These are phyloP conservation scores for Hanseniaspora valbyensis DNA, from an alignment of 805 yeast genomes.

Conservation along the genomic window DNA sequence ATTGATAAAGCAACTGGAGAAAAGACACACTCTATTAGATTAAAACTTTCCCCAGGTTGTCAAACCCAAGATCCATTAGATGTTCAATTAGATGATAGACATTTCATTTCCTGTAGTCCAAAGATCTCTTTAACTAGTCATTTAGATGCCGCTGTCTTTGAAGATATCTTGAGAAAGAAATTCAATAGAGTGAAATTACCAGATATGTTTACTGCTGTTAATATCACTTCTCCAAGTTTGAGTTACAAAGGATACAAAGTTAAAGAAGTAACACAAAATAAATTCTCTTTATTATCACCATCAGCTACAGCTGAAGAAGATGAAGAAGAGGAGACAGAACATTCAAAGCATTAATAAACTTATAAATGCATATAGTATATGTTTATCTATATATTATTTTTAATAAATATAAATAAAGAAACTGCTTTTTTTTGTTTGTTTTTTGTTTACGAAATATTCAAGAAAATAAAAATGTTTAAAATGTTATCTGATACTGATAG, in stretches of 20 bases:
- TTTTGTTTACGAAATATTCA: not conserved
- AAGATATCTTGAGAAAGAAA: slow-evolving; percentile 66
- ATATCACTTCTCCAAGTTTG: slow-evolving; percentile 57
- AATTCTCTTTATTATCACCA: slow-evolving; percentile 7
- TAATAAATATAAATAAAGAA: no score
- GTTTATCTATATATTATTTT: no score
- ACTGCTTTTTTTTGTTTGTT: not conserved
- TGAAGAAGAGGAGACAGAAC: not conserved
- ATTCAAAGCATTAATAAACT: not conserved
- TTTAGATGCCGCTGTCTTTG: slow-evolving; percentile 79
- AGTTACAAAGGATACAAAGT: slow-evolving; percentile 22
- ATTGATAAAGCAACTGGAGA: slow-evolving; percentile 51
- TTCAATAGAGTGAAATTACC: slow-evolving; percentile 85
- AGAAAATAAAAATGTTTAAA: not conserved
- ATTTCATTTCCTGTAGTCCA: slow-evolving; percentile 92
- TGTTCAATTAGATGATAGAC: slow-evolving; percentile 90
- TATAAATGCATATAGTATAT: no score
- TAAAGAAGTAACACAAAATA: not conserved
- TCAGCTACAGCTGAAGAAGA: slow-evolving; percentile 12
- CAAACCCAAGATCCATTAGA: slow-evolving; percentile 96
- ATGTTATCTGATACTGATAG: slow-evolving; percentile 15
- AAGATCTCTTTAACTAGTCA: slow-evolving; percentile 83
- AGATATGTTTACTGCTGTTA: slow-evolving; percentile 80
- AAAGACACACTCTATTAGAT: slow-evolving; percentile 78
- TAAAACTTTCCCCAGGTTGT: slow-evolving; percentile 94